Percentiles rank a stretch among this genome's conserved stretches.
Conservation (phyloP, 805 yeast genomes). For the Zygosaccharomyces rouxii region DNA sequence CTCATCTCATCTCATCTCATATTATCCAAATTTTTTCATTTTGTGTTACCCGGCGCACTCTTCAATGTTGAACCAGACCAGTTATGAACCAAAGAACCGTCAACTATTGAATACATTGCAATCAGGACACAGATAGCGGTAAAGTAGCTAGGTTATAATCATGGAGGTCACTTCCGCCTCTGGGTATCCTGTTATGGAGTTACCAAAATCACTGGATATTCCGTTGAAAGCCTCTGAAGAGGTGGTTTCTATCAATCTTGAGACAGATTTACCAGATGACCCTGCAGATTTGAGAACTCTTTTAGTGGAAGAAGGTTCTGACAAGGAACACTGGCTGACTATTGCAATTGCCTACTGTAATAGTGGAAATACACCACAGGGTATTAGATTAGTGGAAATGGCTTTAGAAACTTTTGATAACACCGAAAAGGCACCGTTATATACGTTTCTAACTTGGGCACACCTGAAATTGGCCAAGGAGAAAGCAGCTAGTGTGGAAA, state of each 20-base stretch:
- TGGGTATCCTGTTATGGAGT: conserved; percentile 31
- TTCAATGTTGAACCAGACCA: neutral
- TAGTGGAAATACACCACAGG: conserved; percentile 53
- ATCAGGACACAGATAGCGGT: neutral
- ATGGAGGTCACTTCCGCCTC: conserved; percentile 11
- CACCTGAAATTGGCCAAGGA: conserved; percentile 44
- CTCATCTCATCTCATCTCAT: conserved; percentile 10
- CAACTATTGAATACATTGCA: neutral
- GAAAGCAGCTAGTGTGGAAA: conserved; percentile 20
- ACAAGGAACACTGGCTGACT: conserved; percentile 74
- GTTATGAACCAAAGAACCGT: neutral
- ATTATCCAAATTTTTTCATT: conserved; percentile 3
- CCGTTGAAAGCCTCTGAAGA: conserved; percentile 76
- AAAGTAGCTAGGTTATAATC: neutral
- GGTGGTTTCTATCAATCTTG: conserved; percentile 77
- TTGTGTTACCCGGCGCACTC: neutral
- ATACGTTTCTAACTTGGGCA: conserved; percentile 71
- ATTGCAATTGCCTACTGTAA: conserved; percentile 77
- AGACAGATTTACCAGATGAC: conserved; percentile 83
- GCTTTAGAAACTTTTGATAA: conserved; percentile 46
- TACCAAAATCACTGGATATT: conserved; percentile 43
- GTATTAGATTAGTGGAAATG: conserved; percentile 55
- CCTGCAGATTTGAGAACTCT: conserved; percentile 76
- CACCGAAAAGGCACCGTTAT: conserved; percentile 46
- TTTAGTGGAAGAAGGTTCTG: conserved; percentile 75